A percentile compares a stretch with the other conserved stretches of the same genome.
These are phyloP conservation scores for Ascochyta clinopodiicola DNA, from an alignment of 2,329 filamentous ascomycete species.

Conservation along the genomic window DNA sequence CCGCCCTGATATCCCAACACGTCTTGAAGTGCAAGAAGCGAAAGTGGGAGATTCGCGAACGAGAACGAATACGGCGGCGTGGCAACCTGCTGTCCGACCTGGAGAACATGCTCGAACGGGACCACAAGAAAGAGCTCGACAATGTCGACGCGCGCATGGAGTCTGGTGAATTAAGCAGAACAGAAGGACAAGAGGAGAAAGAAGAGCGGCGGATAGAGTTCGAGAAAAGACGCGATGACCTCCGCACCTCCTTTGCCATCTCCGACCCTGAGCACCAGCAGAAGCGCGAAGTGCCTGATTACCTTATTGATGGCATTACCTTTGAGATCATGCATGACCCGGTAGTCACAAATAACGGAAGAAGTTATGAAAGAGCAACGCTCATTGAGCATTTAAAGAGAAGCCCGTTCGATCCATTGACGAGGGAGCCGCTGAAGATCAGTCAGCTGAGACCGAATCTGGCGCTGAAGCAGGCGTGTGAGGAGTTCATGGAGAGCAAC, in stretches of 20 bases:
- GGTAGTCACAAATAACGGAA: constrained; percentile 78
- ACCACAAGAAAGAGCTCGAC: constrained; percentile 43
- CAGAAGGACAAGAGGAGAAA: constrained; percentile 57
- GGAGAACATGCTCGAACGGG: constrained; percentile 51
- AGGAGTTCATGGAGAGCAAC: constrained; percentile 83
- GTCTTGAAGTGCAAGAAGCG: constrained; percentile 84
- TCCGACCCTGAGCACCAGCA: constrained; percentile 54
- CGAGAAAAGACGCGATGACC: constrained; percentile 52
- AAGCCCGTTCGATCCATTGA: constrained; percentile 79
- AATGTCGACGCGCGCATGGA: constrained; percentile 49
- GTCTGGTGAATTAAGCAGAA: constrained; percentile 48
- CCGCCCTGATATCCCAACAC: constrained; percentile 73
- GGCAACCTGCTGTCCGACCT: constrained; percentile 67
- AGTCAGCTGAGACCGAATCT: constrained; percentile 82
- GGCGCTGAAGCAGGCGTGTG: constrained; percentile 79
- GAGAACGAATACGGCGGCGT: constrained; percentile 62
- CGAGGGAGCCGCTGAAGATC: constrained; percentile 72
- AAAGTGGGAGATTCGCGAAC: constrained; percentile 80
- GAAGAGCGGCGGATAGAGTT: constrained; percentile 52
- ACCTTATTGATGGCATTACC: constrained; percentile 77
- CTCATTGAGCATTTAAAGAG: constrained; percentile 85
- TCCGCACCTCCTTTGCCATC: constrained; percentile 56
- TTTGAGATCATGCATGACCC: constrained; percentile 77
- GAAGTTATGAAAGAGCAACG: constrained; percentile 86
- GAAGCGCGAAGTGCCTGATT: constrained; percentile 70